Evolutionary conservation across 139 green algal species (phyloP).

Genomic region (Deuterostichococcus epilithicus): DNA sequence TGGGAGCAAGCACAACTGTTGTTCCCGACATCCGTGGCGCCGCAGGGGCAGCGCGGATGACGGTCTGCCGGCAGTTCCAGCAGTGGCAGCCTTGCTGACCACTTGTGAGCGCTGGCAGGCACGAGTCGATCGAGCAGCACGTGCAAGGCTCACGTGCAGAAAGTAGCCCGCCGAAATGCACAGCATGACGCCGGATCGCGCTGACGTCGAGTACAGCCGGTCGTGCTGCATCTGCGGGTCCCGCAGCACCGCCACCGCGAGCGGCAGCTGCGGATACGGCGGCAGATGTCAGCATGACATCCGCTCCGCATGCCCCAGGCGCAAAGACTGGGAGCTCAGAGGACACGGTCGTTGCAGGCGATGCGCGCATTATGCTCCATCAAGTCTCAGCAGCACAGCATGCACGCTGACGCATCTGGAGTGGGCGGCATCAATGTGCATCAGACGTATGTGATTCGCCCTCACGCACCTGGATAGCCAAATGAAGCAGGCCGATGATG

Average conservation of each 20-base stretch:
- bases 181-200: background rate
- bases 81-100: too few species aligned
- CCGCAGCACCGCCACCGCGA: slow-evolving; percentile 4
- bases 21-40: too few species aligned
- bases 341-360: background rate
- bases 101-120: too few species aligned
- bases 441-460: background rate
- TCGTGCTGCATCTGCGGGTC: slow-evolving; percentile 3
- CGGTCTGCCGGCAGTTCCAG: too few species aligned
- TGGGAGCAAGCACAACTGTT: too few species aligned
- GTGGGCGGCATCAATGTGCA: too few species aligned
- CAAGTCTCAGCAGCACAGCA: background rate
- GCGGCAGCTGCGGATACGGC: slow-evolving; percentile 11
- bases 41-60: too few species aligned
- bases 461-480: slow-evolving; percentile 10
- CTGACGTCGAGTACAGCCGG: slow-evolving; percentile 9
- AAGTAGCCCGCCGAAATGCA: slow-evolving; percentile 28
- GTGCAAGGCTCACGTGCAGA: background rate
- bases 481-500: slow-evolving; percentile 1
- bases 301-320: background rate
- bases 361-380: too few species aligned
- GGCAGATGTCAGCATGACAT: background rate
- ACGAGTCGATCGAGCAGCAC: too few species aligned
- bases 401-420: too few species aligned
- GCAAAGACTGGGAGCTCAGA: background rate